A percentile compares a stretch with the other conserved stretches of the same genome.
Conservation (phyloP, 1,284 basidiomycete genomes). For the Leccinum pachyderme region DNA sequence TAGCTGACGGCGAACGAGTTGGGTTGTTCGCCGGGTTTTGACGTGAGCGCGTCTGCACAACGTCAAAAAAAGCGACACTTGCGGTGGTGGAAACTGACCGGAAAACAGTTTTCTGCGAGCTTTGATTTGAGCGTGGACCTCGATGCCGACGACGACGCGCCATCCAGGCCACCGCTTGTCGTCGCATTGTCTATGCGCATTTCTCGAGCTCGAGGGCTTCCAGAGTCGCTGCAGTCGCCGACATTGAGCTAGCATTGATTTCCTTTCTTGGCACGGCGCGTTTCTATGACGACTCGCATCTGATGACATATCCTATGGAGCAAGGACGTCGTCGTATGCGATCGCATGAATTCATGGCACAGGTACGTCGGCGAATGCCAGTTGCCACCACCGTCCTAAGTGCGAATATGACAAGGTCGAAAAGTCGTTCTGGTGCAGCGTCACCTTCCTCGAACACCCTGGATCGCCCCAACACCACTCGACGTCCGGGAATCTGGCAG, state of each 20-base stretch:
- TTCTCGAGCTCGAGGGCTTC: conserved; percentile 3
- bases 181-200: conserved; percentile 20
- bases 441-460: conserved; percentile 6
- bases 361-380: neutral
- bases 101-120: conserved; percentile 90
- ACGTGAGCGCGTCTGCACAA: conserved; percentile 48
- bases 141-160: conserved; percentile 90
- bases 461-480: conserved; percentile 15
- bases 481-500: conserved; percentile 22
- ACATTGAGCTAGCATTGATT: conserved; percentile 20
- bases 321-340: neutral
- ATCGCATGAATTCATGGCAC: neutral
- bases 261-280: conserved; percentile 16
- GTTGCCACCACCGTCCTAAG: neutral
- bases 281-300: neutral
- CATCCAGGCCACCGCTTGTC: conserved; percentile 61
- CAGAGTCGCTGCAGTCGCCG: conserved; percentile 17
- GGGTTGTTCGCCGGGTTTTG: conserved; percentile 49
- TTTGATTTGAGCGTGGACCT: conserved; percentile 94
- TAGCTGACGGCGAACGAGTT: conserved; percentile 82
- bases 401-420: neutral
- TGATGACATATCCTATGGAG: neutral
- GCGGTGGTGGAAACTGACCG: conserved; percentile 42
- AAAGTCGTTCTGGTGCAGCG: neutral
- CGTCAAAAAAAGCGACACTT: neutral